phyloP scores from a whole-genome alignment of 2,329 filamentous ascomycete species.

The Pyricularia grisea region DNA sequence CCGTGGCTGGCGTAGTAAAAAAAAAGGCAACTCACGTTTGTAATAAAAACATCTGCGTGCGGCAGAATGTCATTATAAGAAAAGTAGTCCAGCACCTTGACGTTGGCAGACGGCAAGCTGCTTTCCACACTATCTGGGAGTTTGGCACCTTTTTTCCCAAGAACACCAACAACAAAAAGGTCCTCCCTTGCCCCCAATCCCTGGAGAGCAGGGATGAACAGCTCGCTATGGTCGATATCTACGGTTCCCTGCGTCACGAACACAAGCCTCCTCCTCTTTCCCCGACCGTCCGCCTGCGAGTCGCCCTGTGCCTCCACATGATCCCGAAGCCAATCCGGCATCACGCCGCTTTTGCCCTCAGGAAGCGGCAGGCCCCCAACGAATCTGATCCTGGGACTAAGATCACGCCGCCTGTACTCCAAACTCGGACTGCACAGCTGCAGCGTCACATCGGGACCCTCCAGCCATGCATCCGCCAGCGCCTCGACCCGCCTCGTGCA shows the following conservation, averaged over 20 bases:
- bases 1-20: too few relatives aligned
- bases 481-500: constrained; percentile 13
- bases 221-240: constrained; percentile 24
- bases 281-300: background rate
- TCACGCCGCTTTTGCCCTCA: constrained; percentile 27
- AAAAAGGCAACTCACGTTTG: constrained; percentile 25
- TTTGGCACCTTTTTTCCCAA: constrained; percentile 3
- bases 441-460: constrained; percentile 21
- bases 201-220: constrained; percentile 33
- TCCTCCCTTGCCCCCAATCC: constrained; percentile 31
- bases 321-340: constrained; percentile 19
- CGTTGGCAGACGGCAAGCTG: constrained; percentile 19
- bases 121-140: constrained; percentile 1
- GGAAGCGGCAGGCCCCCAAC: constrained; percentile 28
- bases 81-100: constrained; percentile 34
- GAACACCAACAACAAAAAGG: constrained; percentile 20
- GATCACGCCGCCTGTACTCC: constrained; percentile 26
- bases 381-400: constrained; percentile 29
- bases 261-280: constrained; percentile 26
- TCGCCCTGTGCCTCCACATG: background rate
- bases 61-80: constrained; percentile 31
- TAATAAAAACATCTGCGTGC: constrained; percentile 34
- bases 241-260: constrained; percentile 39
- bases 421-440: constrained; percentile 28
- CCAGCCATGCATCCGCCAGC: background rate